These are phyloP conservation scores for Exsudoporus frostii DNA, from an alignment of 768 basidiomycete genomes.

Conservation along the genomic window DNA sequence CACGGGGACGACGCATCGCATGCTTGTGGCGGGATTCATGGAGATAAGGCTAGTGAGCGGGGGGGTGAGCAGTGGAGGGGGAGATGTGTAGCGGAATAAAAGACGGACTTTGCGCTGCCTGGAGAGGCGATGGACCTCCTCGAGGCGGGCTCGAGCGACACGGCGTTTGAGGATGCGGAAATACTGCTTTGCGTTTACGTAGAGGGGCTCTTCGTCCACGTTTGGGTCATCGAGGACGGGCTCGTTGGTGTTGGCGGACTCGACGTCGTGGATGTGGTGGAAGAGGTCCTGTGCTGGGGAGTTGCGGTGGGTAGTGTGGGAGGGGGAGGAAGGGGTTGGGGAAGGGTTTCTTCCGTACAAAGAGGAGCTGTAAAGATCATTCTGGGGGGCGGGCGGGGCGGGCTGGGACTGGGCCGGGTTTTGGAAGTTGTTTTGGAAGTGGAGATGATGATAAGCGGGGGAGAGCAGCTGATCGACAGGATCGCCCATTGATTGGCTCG, in stretches of 20 bases:
- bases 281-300: constrained; percentile 32
- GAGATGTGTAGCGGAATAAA: background rate
- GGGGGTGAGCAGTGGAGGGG: constrained; percentile 4
- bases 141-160: constrained; percentile 84
- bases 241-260: constrained; percentile 13
- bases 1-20: constrained; percentile 94
- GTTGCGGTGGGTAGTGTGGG: constrained; percentile 26
- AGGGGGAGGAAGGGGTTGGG: constrained; percentile 29
- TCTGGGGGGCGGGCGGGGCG: constrained; percentile 17
- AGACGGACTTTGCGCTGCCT: constrained; percentile 80
- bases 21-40: constrained; percentile 98
- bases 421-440: constrained; percentile 32
- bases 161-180: constrained; percentile 96
- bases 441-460: constrained; percentile 49
- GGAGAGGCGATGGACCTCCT: constrained; percentile 91
- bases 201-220: constrained; percentile 94
- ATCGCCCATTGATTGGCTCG: constrained; percentile 53
- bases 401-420: constrained; percentile 21
- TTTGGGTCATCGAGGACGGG: constrained; percentile 36
- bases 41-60: constrained; percentile 75
- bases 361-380: constrained; percentile 18
- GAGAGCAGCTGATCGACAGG: constrained; percentile 62
- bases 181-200: constrained; percentile 99
- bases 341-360: constrained; percentile 30
- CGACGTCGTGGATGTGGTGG: constrained; percentile 28